Evolutionary conservation across 192 early-diverging fungal species (phyloP).

Genomic region (Mortierella claussenii): DNA sequence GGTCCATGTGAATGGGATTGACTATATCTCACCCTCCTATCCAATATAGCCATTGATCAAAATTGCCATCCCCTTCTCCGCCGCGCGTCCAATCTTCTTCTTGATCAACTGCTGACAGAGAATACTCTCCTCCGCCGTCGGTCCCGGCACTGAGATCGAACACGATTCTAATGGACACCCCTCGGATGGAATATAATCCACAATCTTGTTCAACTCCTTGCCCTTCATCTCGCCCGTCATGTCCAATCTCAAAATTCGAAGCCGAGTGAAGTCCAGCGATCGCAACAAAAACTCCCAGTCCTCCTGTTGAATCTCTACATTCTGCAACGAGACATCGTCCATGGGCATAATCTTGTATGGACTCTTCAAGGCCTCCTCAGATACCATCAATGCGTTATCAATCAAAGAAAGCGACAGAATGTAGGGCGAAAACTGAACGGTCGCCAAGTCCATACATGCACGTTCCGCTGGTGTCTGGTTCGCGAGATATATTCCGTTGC

Average conservation of each 20-base stretch:
- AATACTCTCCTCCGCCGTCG: neutral
- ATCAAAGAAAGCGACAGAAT: too few relatives aligned
- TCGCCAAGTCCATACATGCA: too few relatives aligned
- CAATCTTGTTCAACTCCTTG: neutral
- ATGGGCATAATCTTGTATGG: neutral
- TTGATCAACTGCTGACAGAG: neutral
- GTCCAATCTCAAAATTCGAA: neutral
- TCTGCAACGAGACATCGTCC: neutral
- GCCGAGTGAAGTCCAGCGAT: neutral
- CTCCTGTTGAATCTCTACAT: conserved; percentile 1
- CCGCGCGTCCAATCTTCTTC: neutral
- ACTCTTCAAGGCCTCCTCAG: neutral
- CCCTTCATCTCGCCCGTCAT: conserved; percentile 2
- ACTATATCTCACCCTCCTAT: neutral
- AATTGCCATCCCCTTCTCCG: neutral
- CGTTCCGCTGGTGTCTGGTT: too few relatives aligned
- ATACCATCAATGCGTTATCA: too few relatives aligned
- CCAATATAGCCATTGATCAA: conserved; percentile 2
- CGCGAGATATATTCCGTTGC: too few relatives aligned
- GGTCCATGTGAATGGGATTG: neutral
- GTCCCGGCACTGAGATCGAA: conserved; percentile 8
- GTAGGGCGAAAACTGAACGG: too few relatives aligned
- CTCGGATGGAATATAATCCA: conserved; percentile 1
- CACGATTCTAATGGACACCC: neutral
- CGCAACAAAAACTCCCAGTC: conserved; percentile 10